These are phyloP conservation scores for Zymoseptoria tritici DNA, from an alignment of 2,329 filamentous ascomycete species.

Conservation along the genomic window DNA sequence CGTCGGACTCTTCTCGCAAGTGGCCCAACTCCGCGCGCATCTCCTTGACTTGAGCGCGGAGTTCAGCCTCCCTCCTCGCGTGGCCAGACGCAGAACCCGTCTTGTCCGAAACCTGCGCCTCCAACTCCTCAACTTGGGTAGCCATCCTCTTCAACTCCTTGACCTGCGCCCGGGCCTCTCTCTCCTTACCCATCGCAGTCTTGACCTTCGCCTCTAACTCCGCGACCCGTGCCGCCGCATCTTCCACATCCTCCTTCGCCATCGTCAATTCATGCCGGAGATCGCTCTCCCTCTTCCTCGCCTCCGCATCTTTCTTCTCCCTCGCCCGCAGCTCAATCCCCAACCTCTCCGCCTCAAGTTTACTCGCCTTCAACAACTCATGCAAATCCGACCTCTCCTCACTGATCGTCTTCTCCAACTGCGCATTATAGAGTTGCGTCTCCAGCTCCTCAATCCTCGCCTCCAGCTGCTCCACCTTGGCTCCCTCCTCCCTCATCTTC, in stretches of 20 bases:
- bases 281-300: constrained; percentile 50
- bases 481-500: constrained; percentile 30
- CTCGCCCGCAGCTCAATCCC: constrained; percentile 65
- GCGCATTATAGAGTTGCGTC: constrained; percentile 49
- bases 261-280: constrained; percentile 62
- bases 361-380: constrained; percentile 53
- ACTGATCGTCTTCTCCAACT: constrained; percentile 43
- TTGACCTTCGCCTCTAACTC: constrained; percentile 26
- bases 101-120: constrained; percentile 43
- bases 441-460: constrained; percentile 50
- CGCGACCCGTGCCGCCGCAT: constrained; percentile 52
- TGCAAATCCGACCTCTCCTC: constrained; percentile 55
- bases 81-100: constrained; percentile 30
- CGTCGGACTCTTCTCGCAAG: constrained; percentile 32
- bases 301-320: constrained; percentile 55
- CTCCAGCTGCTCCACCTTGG: constrained; percentile 38
- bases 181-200: constrained; percentile 26
- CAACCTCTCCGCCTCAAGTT: constrained; percentile 48
- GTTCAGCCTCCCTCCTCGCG: constrained; percentile 33
- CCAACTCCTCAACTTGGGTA: constrained; percentile 28
- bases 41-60: constrained; percentile 31
- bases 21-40: constrained; percentile 27
- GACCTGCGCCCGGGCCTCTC: constrained; percentile 31
- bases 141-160: constrained; percentile 27
- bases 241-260: constrained; percentile 34